Evolutionary conservation across 106 monocot species (phyloP).

Genomic region (Narthecium ossifragum): DNA sequence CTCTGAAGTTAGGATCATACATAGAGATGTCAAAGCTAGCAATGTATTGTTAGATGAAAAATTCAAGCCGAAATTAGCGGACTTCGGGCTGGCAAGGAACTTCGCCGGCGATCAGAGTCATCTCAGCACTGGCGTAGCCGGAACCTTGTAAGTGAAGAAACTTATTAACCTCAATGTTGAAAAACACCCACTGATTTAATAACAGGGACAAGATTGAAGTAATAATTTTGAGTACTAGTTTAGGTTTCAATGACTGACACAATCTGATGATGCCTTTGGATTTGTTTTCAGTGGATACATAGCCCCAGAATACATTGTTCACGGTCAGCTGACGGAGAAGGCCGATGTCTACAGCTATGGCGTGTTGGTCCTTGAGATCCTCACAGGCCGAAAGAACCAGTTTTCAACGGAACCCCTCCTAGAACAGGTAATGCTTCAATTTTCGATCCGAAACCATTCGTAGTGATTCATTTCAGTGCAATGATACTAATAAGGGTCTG

Average conservation of each 20-base stretch:
- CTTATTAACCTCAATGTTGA: not conserved
- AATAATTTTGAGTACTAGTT: no score
- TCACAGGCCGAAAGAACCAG: slow-evolving; percentile 20
- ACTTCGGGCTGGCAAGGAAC: slow-evolving; percentile 7
- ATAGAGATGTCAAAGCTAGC: slow-evolving; percentile 7
- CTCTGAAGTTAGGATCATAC: not conserved
- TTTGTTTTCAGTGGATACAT: slow-evolving; percentile 15
- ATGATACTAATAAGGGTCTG: not conserved
- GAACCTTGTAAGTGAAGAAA: not conserved
- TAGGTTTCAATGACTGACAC: no score
- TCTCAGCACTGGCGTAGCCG: not conserved
- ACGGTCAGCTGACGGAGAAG: slow-evolving; percentile 14
- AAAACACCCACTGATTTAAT: no score
- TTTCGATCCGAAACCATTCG: not conserved
- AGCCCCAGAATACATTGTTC: slow-evolving; percentile 20
- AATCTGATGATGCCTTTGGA: not conserved
- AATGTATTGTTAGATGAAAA: slow-evolving; percentile 2
- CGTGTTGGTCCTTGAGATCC: slow-evolving; percentile 19
- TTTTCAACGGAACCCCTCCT: slow-evolving; percentile 1
- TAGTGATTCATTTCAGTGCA: not conserved
- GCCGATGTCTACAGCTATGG: slow-evolving; percentile 26
- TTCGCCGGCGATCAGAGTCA: slow-evolving; percentile 3
- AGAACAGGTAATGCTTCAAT: not conserved
- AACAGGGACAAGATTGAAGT: no score
- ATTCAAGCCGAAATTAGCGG: not conserved